These are phyloP conservation scores for Prototheca cutis DNA, from an alignment of 163 green algal genomes.

Conservation along the genomic window DNA sequence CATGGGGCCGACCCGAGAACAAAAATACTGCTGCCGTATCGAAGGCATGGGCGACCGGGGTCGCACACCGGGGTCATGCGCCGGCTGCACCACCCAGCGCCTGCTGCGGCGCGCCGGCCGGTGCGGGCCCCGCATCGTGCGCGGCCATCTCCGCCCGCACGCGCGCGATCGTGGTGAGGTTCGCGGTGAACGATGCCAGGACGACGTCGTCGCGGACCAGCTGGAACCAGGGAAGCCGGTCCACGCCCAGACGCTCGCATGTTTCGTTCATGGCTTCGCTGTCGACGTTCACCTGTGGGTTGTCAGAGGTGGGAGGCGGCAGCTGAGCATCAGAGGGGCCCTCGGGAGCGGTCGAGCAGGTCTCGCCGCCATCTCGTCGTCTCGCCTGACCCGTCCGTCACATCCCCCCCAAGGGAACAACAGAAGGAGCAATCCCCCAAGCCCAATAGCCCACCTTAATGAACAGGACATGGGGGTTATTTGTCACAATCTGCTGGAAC, in stretches of 20 bases:
- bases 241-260: conserved; percentile 25
- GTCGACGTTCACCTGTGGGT: conserved; percentile 34
- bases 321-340: too few relatives aligned
- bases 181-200: conserved; percentile 35
- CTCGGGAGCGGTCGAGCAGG: too few relatives aligned
- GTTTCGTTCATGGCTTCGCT: conserved; percentile 19
- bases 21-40: too few relatives aligned
- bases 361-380: too few relatives aligned
- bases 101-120: too few relatives aligned
- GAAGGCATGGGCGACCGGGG: too few relatives aligned
- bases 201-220: conserved; percentile 21
- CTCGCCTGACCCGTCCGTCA: background rate
- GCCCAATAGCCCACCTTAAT: conserved; percentile 35
- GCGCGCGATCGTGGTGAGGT: conserved; percentile 24
- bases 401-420: too few relatives aligned
- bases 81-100: background rate
- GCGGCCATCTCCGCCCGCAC: conserved; percentile 30
- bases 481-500: conserved; percentile 25
- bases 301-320: background rate
- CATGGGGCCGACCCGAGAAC: too few relatives aligned
- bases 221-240: conserved; percentile 42
- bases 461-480: conserved; percentile 31
- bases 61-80: too few relatives aligned
- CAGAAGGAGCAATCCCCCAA: too few relatives aligned
- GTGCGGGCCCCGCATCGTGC: conserved; percentile 17